Conservation (phyloP, 2,329 filamentous ascomycete species). For the Xylariaceae sp. region DNA sequence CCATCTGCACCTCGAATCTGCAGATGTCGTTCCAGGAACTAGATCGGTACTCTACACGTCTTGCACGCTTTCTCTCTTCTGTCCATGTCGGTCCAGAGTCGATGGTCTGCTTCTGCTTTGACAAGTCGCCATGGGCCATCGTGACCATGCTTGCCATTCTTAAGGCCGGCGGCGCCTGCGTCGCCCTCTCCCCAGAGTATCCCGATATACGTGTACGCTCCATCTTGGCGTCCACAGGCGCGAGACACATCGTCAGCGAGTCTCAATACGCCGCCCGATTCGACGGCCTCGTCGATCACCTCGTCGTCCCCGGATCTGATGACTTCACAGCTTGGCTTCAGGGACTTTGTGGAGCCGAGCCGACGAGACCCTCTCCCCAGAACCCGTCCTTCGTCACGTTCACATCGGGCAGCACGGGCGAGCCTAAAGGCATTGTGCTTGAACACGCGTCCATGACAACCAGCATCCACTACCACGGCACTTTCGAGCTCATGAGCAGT, state of each 20-base stretch:
- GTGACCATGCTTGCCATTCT: neutral
- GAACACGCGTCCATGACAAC: neutral
- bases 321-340: too few species aligned
- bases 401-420: neutral
- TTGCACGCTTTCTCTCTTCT: neutral
- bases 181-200: too few species aligned
- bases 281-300: too few species aligned
- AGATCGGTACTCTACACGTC: neutral
- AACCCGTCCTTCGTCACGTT: neutral
- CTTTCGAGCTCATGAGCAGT: too few species aligned
- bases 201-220: too few species aligned
- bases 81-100: neutral
- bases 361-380: too few species aligned
- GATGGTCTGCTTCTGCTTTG: neutral
- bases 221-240: too few species aligned
- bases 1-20: neutral
- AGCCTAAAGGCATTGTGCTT: neutral
- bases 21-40: neutral
- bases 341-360: too few species aligned
- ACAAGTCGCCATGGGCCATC: neutral
- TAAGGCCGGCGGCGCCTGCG: neutral
- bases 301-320: too few species aligned
- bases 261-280: too few species aligned
- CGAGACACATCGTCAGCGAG: too few species aligned
- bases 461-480: neutral